Base-by-base conservation (phyloP, 1,284 basidiomycete genomes). In the Melampsora americana region DNA sequence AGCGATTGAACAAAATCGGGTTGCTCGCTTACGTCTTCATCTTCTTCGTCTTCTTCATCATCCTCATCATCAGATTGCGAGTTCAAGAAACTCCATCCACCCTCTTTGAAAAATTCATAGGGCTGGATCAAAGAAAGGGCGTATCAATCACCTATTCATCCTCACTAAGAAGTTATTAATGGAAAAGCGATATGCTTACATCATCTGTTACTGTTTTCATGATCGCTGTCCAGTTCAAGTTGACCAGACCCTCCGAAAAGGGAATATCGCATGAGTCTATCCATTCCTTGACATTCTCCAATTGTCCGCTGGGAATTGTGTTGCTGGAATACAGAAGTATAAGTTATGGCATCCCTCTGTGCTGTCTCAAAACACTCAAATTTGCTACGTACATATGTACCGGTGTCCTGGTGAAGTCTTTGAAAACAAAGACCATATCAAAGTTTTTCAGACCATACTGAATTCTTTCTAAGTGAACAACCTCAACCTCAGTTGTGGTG, bases 231-330 rank as follows among this genome's bases (percentile, higher is more conserved):
- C 96, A 99, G 82, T 97, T 96, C 84, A 98, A 86, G 84, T 99
- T 99, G 84, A 99, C 93, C 1, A 93, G 93, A 12, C 95, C 92
- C 84, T 98, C 96, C 62, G 92, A 92, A 84, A 97, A 89, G 18
- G 95, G 90, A 77, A 99, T 95, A 83, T 99, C 96, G 74, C 96
- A 94, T 14, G 93, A 95, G 91, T 99, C 95, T 35, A 99, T 88
- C 95, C 95, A 99, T 82, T 95, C 93, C 84, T 96, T 96, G 78
- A 97, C 93, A 80, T 94, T 93, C 81, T 98, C 95, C 78, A 97
- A 87, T 80, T 93, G 90, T 0, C 88, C 85, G 77, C 88, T 92
- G n/a, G 92, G 92, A 79, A 98, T 95, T 1, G 93, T 93, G 83
- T 97, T 97, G 85, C 71, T 73, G 61, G 42, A 32, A 28, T 28